Evolutionary conservation across 805 yeast genomes (phyloP).

Genomic region (Lipomyces orientalis): DNA sequence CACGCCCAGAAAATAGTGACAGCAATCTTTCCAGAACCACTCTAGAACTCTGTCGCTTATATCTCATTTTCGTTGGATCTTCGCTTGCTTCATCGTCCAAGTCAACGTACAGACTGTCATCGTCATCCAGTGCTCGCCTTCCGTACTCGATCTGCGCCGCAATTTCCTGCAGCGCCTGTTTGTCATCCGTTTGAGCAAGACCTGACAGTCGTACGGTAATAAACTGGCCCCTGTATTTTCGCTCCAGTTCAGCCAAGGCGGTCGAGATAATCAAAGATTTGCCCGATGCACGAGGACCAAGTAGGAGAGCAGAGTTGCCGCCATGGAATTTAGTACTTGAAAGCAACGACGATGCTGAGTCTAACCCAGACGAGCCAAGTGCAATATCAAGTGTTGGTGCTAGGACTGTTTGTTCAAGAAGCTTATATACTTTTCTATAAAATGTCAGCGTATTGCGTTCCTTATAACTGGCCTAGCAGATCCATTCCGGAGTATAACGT

Average conservation of each 20-base stretch:
- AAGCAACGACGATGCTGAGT: not conserved
- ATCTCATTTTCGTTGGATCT: not conserved
- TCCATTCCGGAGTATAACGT: not conserved
- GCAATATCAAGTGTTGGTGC: constrained; percentile 18
- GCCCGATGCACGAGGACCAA: constrained; percentile 83
- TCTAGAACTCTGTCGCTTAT: constrained; percentile 21
- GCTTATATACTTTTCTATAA: constrained; percentile 54
- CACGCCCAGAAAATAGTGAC: constrained; percentile 41
- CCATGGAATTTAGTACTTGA: constrained; percentile 47
- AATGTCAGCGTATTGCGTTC: not conserved
- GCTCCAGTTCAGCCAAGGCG: constrained; percentile 56
- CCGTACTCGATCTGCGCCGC: constrained; percentile 77
- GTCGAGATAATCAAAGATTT: constrained; percentile 68
- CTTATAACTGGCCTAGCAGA: not conserved
- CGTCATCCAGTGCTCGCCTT: constrained; percentile 37
- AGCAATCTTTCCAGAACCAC: constrained; percentile 41
- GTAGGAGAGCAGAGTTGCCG: constrained; percentile 77
- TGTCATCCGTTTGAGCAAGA: constrained; percentile 72
- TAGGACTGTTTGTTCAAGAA: constrained; percentile 29
- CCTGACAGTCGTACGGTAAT: constrained; percentile 73
- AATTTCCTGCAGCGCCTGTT: constrained; percentile 79
- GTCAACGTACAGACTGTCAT: not conserved
- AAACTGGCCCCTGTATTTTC: constrained; percentile 54
- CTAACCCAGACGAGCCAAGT: not conserved
- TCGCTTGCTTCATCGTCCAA: constrained; percentile 6